phyloP scores from a whole-genome alignment of 345 rosid genomes.

The Eutrema heterophyllum region DNA sequence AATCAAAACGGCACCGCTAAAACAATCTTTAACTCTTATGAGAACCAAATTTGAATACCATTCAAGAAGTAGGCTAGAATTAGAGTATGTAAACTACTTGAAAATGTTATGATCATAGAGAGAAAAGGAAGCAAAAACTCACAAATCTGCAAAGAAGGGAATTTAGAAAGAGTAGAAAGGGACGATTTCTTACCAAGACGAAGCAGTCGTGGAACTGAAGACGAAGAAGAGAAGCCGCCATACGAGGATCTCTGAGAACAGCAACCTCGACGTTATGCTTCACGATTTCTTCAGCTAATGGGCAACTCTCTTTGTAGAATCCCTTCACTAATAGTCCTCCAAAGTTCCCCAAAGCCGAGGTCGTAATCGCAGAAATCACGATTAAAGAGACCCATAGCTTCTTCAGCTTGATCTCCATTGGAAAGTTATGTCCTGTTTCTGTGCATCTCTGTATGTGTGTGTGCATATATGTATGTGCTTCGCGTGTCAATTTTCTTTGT shows the following conservation, averaged over 20 bases:
- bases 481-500: background rate
- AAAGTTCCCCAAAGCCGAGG: constrained; percentile 15
- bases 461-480: constrained; percentile 9
- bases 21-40: background rate
- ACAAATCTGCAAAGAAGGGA: background rate
- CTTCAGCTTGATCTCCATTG: constrained; percentile 27
- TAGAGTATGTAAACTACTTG: background rate
- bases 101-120: background rate
- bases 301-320: constrained; percentile 76
- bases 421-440: background rate
- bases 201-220: constrained; percentile 88
- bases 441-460: background rate
- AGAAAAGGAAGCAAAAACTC: background rate
- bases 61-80: background rate
- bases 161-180: background rate
- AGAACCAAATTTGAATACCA: background rate
- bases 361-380: constrained; percentile 24
- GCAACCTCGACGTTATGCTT: constrained; percentile 52
- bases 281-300: constrained; percentile 60
- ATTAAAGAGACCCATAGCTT: constrained; percentile 10
- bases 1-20: background rate
- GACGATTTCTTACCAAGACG: constrained; percentile 44
- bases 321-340: constrained; percentile 40
- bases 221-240: constrained; percentile 82
- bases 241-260: constrained; percentile 59